Conservation (phyloP, 148 eudicot genomes). For the Dysphania ambrosioides region DNA sequence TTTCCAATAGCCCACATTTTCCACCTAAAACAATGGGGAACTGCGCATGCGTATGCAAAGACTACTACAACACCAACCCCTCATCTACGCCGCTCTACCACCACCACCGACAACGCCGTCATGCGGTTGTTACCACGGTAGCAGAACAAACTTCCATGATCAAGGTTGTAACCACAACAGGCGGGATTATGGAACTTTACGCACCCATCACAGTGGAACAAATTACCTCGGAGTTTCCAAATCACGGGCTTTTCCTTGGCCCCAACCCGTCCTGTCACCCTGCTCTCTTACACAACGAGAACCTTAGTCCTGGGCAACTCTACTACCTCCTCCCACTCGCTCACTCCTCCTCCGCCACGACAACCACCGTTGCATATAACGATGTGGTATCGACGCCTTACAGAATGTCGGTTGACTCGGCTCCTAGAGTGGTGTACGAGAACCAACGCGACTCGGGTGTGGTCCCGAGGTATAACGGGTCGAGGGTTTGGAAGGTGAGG, state of each 20-base stretch:
- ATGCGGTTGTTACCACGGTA: background rate
- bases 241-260: constrained; percentile 38
- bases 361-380: background rate
- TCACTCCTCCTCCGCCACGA: constrained; percentile 10
- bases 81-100: background rate
- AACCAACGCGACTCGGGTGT: constrained; percentile 31
- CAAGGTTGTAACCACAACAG: constrained; percentile 44
- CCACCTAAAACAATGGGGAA: constrained; percentile 2
- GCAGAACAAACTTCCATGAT: constrained; percentile 25
- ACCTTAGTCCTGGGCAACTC: constrained; percentile 33
- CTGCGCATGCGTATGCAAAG: background rate
- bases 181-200: constrained; percentile 55
- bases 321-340: constrained; percentile 46
- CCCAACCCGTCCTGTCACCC: constrained; percentile 26
- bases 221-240: constrained; percentile 51
- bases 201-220: constrained; percentile 49
- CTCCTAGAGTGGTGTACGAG: background rate
- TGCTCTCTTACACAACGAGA: constrained; percentile 34
- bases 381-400: constrained; percentile 26
- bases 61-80: background rate
- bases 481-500: constrained; percentile 56
- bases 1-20: background rate
- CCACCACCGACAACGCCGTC: background rate
- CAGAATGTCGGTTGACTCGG: constrained; percentile 41
- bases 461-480: constrained; percentile 19